Evolutionary conservation across 495 filamentous ascomycete genomes (phyloP), one percentile per base, ranked within the genome.

Genomic region (Zalerion maritima): DNA sequence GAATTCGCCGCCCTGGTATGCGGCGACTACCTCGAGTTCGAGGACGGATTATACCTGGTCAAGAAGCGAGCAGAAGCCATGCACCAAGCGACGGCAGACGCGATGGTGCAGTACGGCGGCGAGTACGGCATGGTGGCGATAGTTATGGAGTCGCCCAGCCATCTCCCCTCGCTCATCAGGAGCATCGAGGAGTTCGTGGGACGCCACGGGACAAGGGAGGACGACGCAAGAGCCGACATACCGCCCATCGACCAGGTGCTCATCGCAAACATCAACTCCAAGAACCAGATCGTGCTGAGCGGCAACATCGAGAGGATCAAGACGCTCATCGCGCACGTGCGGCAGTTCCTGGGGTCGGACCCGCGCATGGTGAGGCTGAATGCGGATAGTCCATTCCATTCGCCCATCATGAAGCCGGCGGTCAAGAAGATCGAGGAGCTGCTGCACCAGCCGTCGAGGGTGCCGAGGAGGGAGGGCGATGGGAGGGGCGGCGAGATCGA

Each of bases 71-170:
- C 81, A 19, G 80, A 87, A 49, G 69, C 74, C 16, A 93, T 96
- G 85, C 73, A 79, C 1, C 61, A 69, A 21, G 85, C 81, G 43
- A 81, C 82, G 3, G 53, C 51, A 29, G 50, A 67, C 13, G 78
- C 81, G 6, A 54, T 63, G 7, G 55, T 70, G 28, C 52, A 65
- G 36, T 69, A 69, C 24, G 78, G 73, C 28, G 80, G 78, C 15
- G 75, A 81, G 38, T 81, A 89, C 38, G 89, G 89, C 28, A 97
- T 96, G 89, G 73, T 93, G 12, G 89, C 89, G 6, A 55, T 94
- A 5, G 73, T 97, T 2, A 91, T 81, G 36, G 83, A 94, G 43
- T n/a, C n/a, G n/a, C 70, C 78, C 6, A 64, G 70, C 28, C 78
- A 78, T 43, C 57, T 96, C 18, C 52, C 58, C 6, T 41, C 57